These are phyloP conservation scores for Tolypocladium inflatum DNA, from an alignment of 2,329 filamentous ascomycete species.

Conservation along the genomic window DNA sequence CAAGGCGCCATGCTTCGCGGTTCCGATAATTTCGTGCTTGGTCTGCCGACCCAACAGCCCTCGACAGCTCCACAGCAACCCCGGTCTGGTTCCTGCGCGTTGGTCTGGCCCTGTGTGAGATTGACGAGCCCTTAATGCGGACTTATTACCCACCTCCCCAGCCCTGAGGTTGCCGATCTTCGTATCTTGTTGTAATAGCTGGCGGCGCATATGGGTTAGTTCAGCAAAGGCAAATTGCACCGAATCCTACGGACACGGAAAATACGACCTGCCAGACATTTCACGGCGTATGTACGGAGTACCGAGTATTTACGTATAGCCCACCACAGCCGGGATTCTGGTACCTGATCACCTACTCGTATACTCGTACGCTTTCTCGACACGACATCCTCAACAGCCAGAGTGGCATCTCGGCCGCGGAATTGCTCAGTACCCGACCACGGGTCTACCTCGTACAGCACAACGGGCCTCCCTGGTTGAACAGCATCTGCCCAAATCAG, in stretches of 20 bases:
- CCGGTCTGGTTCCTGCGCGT: background rate
- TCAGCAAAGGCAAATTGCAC: background rate
- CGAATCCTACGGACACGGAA: background rate
- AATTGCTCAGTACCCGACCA: background rate
- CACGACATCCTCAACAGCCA: no score
- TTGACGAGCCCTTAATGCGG: background rate
- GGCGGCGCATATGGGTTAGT: background rate
- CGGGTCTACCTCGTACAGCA: background rate
- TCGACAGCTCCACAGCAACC: background rate
- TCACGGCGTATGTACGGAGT: no score
- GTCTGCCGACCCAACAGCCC: background rate
- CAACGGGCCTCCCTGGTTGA: background rate
- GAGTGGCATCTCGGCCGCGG: background rate
- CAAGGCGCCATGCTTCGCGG: background rate
- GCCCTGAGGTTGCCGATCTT: no score
- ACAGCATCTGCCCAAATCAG: background rate
- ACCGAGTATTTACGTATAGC: background rate
- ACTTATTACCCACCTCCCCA: no score
- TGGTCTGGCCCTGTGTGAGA: background rate
- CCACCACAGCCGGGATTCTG: background rate
- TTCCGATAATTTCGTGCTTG: no score
- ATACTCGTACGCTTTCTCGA: no score
- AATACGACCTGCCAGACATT: background rate
- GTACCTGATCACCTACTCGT: no score
- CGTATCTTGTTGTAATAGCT: background rate